Evolutionary conservation across 148 eudicot species (phyloP).

Genomic region (Pharnaceum exiguum): DNA sequence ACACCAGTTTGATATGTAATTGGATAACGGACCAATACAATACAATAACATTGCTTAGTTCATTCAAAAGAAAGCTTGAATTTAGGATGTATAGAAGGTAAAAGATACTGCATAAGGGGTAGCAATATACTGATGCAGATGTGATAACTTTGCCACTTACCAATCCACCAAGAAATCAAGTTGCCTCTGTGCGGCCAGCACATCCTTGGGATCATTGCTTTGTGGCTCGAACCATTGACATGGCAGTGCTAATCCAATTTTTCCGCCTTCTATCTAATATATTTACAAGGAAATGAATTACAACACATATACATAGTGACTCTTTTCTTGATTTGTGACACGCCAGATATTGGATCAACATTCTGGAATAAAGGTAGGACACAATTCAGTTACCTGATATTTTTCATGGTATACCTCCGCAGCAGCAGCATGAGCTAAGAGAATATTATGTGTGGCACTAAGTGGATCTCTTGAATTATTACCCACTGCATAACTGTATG

Average conservation of each 20-base stretch:
- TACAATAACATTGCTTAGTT: no score
- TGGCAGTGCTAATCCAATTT: not conserved
- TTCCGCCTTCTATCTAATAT: no score
- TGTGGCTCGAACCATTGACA: not conserved
- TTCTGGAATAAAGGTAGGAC: no score
- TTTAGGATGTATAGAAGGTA: no score
- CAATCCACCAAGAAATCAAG: not conserved
- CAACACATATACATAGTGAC: no score
- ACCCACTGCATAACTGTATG: conserved; percentile 5
- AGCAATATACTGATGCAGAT: not conserved
- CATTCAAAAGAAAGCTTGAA: not conserved
- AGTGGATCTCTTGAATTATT: conserved; percentile 17
- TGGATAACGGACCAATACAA: no score
- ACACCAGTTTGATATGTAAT: no score
- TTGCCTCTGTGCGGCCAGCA: not conserved
- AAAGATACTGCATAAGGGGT: no score
- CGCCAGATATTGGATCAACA: no score
- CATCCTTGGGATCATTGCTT: no score
- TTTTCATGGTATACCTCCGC: conserved; percentile 18
- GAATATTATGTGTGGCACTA: conserved; percentile 18
- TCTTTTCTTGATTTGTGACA: no score
- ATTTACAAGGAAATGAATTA: no score
- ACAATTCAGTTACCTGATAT: conserved; percentile 12
- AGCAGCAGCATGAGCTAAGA: conserved; percentile 27
- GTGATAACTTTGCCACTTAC: not conserved